Evolutionary conservation across 2,329 filamentous ascomycete genomes (phyloP).

Genomic region (Colletotrichum zoysiae): DNA sequence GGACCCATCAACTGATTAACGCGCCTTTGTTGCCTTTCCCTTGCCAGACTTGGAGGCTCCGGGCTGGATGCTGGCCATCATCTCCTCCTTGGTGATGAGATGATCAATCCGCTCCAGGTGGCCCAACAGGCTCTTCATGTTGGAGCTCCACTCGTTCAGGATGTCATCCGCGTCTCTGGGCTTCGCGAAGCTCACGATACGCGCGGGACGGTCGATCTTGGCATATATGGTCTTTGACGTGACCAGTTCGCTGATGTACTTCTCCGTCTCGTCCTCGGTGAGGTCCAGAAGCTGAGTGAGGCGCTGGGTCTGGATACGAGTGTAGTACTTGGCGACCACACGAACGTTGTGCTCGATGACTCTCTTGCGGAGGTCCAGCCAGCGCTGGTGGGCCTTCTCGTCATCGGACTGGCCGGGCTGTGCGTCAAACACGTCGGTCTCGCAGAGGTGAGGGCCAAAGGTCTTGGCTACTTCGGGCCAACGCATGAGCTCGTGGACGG

Average conservation of each 20-base stretch:
- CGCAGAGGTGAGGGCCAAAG: slow-evolving; percentile 88
- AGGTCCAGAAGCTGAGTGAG: slow-evolving; percentile 92
- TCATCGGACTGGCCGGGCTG: slow-evolving; percentile 75
- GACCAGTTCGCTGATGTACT: slow-evolving; percentile 97
- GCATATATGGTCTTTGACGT: slow-evolving; percentile 98
- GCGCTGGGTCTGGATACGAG: slow-evolving; percentile 91
- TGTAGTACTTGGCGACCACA: slow-evolving; percentile 98
- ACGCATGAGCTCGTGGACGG: slow-evolving; percentile 95
- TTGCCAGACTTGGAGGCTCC: slow-evolving; percentile 54
- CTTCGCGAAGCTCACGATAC: slow-evolving; percentile 94
- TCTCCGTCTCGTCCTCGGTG: slow-evolving; percentile 95
- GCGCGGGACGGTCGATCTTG: slow-evolving; percentile 94
- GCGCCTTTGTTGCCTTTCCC: slow-evolving; percentile 55
- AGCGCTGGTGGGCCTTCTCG: slow-evolving; percentile 85
- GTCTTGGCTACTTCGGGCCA: slow-evolving; percentile 94
- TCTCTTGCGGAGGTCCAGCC: slow-evolving; percentile 95
- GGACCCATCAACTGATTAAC: slow-evolving; percentile 42
- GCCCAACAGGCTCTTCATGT: slow-evolving; percentile 94
- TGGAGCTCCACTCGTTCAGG: slow-evolving; percentile 97
- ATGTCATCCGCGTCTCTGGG: slow-evolving; percentile 95
- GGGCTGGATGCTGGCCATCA: slow-evolving; percentile 98
- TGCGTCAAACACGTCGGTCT: slow-evolving; percentile 89
- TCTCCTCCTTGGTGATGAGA: slow-evolving; percentile 99
- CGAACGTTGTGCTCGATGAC: slow-evolving; percentile 99
- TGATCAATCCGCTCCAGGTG: slow-evolving; percentile 94